A percentile compares a stretch with the other conserved stretches of the same genome.
Conservation (phyloP, 164 flowering plant genomes). For the Nymphaea colorata region DNA sequence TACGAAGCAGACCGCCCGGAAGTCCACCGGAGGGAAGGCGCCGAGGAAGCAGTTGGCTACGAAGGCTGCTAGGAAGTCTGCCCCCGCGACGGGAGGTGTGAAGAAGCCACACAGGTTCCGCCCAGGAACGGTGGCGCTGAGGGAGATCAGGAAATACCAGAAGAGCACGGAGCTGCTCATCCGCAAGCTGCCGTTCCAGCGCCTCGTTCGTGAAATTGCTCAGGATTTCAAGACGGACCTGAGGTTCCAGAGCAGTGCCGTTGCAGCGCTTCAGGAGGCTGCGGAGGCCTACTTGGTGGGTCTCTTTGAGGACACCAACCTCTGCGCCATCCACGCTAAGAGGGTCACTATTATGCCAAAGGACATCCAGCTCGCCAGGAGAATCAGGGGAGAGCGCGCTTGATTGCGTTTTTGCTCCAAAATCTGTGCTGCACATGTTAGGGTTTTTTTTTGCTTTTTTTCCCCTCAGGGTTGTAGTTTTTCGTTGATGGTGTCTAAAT, state of each 20-base stretch:
- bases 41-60: slow-evolving; percentile 11
- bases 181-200: slow-evolving; percentile 10
- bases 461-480: too few species aligned
- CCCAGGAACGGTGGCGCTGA: slow-evolving; percentile 10
- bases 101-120: slow-evolving; percentile 11
- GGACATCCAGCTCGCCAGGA: slow-evolving; percentile 11
- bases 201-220: slow-evolving; percentile 10
- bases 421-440: too few species aligned
- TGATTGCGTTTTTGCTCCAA: neutral
- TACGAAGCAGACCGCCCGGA: slow-evolving; percentile 4
- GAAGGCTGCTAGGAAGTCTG: slow-evolving; percentile 10
- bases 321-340: slow-evolving; percentile 13
- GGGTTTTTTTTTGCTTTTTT: too few species aligned
- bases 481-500: too few species aligned
- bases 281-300: slow-evolving; percentile 12
- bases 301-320: slow-evolving; percentile 13
- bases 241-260: slow-evolving; percentile 10
- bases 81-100: slow-evolving; percentile 11
- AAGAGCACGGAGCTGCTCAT: slow-evolving; percentile 12
- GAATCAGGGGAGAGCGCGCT: slow-evolving; percentile 11
- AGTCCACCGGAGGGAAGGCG: slow-evolving; percentile 10
- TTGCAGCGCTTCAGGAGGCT: slow-evolving; percentile 9
- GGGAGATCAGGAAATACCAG: slow-evolving; percentile 11
- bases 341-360: slow-evolving; percentile 14
- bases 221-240: slow-evolving; percentile 13